Evolutionary conservation across 371 early-diverging fungal genomes (phyloP), one percentile per base, ranked within the genome.

Genomic region (Umbelopsis sp.): DNA sequence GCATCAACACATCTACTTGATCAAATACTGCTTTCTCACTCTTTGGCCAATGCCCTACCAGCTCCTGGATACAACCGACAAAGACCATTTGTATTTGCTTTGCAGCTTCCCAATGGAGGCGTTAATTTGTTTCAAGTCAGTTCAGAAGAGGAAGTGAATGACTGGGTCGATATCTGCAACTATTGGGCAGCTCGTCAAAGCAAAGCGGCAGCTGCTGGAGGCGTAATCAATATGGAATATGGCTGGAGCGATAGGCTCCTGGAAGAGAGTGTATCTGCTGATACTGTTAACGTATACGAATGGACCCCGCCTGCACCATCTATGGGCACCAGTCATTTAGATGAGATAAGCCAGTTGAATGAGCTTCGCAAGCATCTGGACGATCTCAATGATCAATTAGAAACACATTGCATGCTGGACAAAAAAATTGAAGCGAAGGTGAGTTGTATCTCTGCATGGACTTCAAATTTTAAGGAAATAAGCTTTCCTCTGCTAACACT

Each of bases 191-290:
- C 76, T 37, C 63, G 65, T 38, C 73, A 76, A 67, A 73, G 71
- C 46, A 76, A 71, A 46, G 46, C 72, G 25, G 96, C 97, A 1
- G 73, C 96, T 63, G 77, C 86, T 14, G 94, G 94, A 37, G 93
- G 92, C 44, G 88, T 93, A 1, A 84, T 91, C 63, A 95, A 91
- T 68, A 85, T 92, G 73, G 96, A 96, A 70, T 96, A 93, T 68
- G 97, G 97, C 4, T 97, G 97, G 97, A 81, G 88, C 65, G 72
- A 76, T 57, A 71, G 73, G 3, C 67, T 72, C 44, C 24, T 74
- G 44, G 73, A 76, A 29, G 63, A 69, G 51, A 76, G 74, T 37
- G 66, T 71, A 18, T 63, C 70, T 2, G 69, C 76, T 4, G 76
- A 76, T 53, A 5, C 65, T 3, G 68, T 78, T 10, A 57, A 65